Evolutionary conservation across 2,329 filamentous ascomycete species (phyloP).

Genomic region (Cladobotryum mycophilum): DNA sequence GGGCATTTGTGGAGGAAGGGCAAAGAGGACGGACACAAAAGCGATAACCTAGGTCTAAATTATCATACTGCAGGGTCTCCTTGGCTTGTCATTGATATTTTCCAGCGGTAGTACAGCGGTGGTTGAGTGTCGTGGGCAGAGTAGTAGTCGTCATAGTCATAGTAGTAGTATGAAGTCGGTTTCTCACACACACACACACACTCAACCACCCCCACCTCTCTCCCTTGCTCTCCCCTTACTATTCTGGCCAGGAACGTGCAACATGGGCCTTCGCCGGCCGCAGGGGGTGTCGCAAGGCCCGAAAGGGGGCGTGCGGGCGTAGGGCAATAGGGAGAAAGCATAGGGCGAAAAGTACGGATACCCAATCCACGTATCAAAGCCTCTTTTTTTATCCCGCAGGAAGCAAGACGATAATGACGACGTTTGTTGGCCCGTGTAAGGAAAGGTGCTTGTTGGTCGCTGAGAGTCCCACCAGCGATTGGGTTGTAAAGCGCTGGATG

Average conservation of each 20-base stretch:
- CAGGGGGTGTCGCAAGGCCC: conserved; percentile 19
- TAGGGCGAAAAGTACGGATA: conserved; percentile 34
- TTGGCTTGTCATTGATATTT: conserved; percentile 10
- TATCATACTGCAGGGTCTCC: conserved; percentile 21
- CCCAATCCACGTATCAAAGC: conserved; percentile 33
- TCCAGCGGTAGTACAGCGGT: conserved; percentile 2
- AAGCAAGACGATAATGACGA: conserved; percentile 23
- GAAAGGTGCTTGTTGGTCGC: conserved; percentile 24
- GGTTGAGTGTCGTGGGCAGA: background rate
- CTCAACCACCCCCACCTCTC: conserved; percentile 9
- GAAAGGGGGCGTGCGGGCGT: conserved; percentile 19
- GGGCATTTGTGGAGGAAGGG: conserved; percentile 5
- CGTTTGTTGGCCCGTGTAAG: conserved; percentile 23
- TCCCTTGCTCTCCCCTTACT: conserved; percentile 15
- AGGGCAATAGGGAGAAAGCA: conserved; percentile 20
- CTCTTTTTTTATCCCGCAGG: conserved; percentile 31
- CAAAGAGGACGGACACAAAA: conserved; percentile 1
- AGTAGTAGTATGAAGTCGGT: conserved; percentile 6
- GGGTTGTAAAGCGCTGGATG: conserved; percentile 20
- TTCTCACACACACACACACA: conserved; percentile 5
- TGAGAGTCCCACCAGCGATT: conserved; percentile 25
- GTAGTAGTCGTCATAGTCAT: conserved; percentile 2
- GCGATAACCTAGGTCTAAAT: conserved; percentile 6
- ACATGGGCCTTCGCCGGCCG: conserved; percentile 12
- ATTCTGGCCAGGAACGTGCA: conserved; percentile 21